These are phyloP conservation scores for Pichia sp. DNA, from an alignment of 1,139 yeast genomes.

Conservation along the genomic window DNA sequence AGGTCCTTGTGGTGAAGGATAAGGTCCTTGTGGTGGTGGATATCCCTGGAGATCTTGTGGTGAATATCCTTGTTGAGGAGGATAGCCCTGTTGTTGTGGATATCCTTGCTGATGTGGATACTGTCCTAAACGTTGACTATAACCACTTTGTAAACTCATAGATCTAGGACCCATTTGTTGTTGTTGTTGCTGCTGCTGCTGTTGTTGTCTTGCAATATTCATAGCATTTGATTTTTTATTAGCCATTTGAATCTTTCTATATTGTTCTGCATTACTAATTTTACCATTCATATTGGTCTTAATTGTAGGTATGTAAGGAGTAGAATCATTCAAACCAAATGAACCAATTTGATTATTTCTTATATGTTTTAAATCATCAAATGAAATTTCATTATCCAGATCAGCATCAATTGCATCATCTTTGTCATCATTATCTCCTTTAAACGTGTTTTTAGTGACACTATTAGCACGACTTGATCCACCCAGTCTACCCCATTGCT, in stretches of 20 bases:
- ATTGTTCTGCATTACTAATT: constrained; percentile 41
- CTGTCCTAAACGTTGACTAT: neutral
- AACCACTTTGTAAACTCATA: constrained; percentile 45
- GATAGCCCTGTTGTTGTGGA: neutral
- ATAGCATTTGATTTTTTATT: constrained; percentile 51
- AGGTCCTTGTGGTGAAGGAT: neutral
- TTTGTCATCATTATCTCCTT: constrained; percentile 35
- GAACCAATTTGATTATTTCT: constrained; percentile 59
- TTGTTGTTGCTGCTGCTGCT: constrained; percentile 4
- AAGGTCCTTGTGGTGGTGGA: neutral
- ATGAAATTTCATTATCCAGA: constrained; percentile 37
- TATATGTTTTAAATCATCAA: constrained; percentile 56
- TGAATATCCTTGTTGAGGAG: neutral
- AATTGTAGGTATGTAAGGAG: constrained; percentile 70
- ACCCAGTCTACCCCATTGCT: constrained; percentile 26
- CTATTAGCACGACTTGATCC: constrained; percentile 15
- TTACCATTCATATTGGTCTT: constrained; percentile 27
- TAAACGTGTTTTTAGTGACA: neutral
- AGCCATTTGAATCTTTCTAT: constrained; percentile 62
- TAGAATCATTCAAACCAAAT: constrained; percentile 40
- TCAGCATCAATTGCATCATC: constrained; percentile 37
- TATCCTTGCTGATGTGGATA: constrained; percentile 27
- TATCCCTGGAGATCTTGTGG: neutral
- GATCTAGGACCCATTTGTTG: constrained; percentile 39
- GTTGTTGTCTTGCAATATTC: constrained; percentile 13